A percentile compares a stretch with the other conserved stretches of the same genome.
Conservation (phyloP, 2,329 filamentous ascomycete genomes). For the Talaromyces sp. region DNA sequence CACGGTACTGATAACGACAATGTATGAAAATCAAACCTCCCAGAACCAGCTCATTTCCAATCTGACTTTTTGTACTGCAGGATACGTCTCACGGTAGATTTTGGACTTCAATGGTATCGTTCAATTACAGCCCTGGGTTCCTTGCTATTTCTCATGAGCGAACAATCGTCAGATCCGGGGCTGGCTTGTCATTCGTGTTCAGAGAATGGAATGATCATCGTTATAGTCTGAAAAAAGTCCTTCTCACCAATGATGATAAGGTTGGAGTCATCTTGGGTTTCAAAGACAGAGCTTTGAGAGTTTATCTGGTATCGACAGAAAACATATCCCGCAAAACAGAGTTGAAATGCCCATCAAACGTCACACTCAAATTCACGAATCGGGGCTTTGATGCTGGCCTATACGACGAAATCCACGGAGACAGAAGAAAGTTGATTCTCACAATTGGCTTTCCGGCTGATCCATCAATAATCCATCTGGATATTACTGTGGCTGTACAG, state of each 20-base stretch:
- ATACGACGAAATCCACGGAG: not conserved
- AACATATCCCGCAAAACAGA: not conserved
- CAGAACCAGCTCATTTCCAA: not conserved
- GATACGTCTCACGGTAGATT: not conserved
- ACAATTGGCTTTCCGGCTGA: not conserved
- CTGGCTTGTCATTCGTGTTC: not conserved
- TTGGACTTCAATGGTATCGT: not conserved
- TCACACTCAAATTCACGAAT: not conserved
- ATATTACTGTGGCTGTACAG: not conserved
- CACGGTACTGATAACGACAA: not conserved
- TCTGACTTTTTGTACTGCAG: not conserved
- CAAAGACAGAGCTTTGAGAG: not conserved
- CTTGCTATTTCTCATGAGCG: not conserved
- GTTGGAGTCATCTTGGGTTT: not conserved
- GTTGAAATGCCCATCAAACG: not conserved
- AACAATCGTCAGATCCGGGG: not conserved
- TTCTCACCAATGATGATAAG: not conserved
- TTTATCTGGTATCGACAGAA: not conserved
- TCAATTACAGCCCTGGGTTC: not conserved
- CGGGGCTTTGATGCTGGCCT: not conserved
- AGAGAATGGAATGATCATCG: not conserved
- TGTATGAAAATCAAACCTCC: not conserved
- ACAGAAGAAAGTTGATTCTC: not conserved
- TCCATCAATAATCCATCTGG: not conserved
- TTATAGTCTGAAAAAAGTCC: not conserved